Base-by-base conservation (phyloP, 2,329 filamentous ascomycete genomes). In the Xylariaceae sp. region DNA sequence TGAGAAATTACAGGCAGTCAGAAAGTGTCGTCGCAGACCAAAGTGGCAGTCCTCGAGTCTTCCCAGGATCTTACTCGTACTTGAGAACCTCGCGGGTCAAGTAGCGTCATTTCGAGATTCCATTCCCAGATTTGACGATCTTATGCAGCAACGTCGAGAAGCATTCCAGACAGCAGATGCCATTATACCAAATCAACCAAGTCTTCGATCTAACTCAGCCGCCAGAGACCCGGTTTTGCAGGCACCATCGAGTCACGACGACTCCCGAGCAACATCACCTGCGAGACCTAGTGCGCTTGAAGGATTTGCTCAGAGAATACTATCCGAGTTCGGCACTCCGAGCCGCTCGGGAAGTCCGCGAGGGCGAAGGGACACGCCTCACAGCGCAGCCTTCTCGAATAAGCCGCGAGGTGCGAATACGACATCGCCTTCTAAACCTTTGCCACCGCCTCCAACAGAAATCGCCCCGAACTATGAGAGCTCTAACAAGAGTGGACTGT, bases 61-160 rank as follows among this genome's bases (percentile, higher is more conserved):
- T 17, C 78, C 75, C 17, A 74, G 73, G 30, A 72, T 89, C 4
- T 73, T 87, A 12, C 66, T 67, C 1, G 72, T 84, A 18, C 66
- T 91, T 1, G 77, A 82, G 55, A 69, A 67, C 6, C 74, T 91
- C 1, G 76, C 81, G 11, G 75, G 81, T 19, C 82, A 89, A 62
- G 77, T 88, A 11, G 68, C 73, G 12, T 71, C 71, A 1, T 90
- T 86, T 71, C 80, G 82, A 46, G 71, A 74, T 42, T 78, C 80
- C 6, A 77, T 91, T 6, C 81, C 86, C 0, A 81, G 87, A 35
- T 91, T 90, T 62, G 84, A 89, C 45, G 82, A 87, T 35, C 74
- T 90, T 2, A 71, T 90, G 4, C 84, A 77, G 68, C 83, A 78
- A 66, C 82, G 76, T 11, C 80, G 82, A 5, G 78, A 83, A 53